These are phyloP conservation scores for Globisporangium solare DNA, from an alignment of 352 stramenopile species.

Conservation along the genomic window DNA sequence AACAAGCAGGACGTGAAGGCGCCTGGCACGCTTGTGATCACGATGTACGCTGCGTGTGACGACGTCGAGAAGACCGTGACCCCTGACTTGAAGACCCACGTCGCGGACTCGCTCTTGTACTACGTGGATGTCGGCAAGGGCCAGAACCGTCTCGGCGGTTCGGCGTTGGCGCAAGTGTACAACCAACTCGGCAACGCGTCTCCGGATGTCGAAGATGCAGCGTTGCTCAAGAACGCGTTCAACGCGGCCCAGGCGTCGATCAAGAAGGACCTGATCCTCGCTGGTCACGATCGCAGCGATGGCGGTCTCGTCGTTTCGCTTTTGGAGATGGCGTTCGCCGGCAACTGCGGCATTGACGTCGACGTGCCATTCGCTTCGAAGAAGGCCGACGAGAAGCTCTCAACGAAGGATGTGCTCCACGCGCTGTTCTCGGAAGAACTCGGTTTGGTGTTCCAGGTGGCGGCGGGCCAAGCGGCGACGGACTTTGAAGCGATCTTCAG, in stretches of 20 bases:
- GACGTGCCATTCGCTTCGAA: conserved; percentile 61
- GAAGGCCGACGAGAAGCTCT: conserved; percentile 17
- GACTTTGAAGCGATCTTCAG: conserved; percentile 88
- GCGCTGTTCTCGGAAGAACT: conserved; percentile 97
- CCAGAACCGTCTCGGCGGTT: conserved; percentile 92
- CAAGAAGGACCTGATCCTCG: conserved; percentile 88
- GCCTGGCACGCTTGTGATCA: conserved; percentile 96
- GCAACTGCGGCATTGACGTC: conserved; percentile 96
- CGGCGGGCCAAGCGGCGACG: conserved; percentile 36
- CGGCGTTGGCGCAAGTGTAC: conserved; percentile 94
- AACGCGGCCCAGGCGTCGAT: conserved; percentile 91
- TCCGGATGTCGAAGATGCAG: conserved; percentile 92
- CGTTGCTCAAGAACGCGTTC: conserved; percentile 92
- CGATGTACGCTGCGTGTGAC: conserved; percentile 95
- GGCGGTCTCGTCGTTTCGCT: conserved; percentile 94
- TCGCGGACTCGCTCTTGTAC: conserved; percentile 81
- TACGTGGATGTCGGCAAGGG: conserved; percentile 94
- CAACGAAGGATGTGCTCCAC: conserved; percentile 58
- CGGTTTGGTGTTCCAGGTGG: conserved; percentile 96
- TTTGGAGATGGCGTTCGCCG: conserved; percentile 98
- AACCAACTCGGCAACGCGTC: conserved; percentile 80
- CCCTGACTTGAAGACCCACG: conserved; percentile 94
- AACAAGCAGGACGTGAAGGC: conserved; percentile 96
- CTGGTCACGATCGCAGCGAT: conserved; percentile 98
- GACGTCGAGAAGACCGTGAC: conserved; percentile 97